Conservation (phyloP, 225 moss, liverwort and hornwort genomes). For the Takakia lepidozioides region DNA sequence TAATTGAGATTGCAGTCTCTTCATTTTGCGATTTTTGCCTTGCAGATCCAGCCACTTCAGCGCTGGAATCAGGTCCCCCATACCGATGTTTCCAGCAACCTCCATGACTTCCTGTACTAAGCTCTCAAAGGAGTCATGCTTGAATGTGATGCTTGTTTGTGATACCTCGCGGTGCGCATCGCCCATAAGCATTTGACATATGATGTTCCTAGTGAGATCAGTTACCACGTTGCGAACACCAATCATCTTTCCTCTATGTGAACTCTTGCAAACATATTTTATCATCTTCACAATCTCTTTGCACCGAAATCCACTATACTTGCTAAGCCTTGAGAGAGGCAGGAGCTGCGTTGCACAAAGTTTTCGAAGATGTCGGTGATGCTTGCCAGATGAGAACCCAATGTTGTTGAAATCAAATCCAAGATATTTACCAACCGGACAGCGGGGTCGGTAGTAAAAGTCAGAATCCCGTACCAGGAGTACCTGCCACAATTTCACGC, state of each 20-base stretch:
- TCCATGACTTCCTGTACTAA: constrained; percentile 29
- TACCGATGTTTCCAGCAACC: constrained; percentile 20
- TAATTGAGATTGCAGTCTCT: constrained; percentile 14
- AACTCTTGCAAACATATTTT: constrained; percentile 19
- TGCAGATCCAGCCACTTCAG: constrained; percentile 31
- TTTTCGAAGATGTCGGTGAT: constrained; percentile 36
- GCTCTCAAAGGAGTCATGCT: constrained; percentile 20
- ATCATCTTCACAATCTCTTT: constrained; percentile 27
- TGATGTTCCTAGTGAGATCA: constrained; percentile 22
- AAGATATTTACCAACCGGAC: constrained; percentile 20
- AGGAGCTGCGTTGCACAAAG: constrained; percentile 35
- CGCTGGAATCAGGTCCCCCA: constrained; percentile 28
- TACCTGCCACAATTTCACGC: constrained; percentile 13
- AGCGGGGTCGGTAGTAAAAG: constrained; percentile 39
- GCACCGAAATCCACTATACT: constrained; percentile 6
- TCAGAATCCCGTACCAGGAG: constrained; percentile 34
- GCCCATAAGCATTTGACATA: constrained; percentile 40
- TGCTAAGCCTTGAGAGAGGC: constrained; percentile 10
- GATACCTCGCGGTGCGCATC: constrained; percentile 33
- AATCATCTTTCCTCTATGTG: constrained; percentile 17
- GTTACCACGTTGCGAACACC: constrained; percentile 19
- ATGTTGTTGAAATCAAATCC: constrained; percentile 24
- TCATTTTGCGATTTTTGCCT: constrained; percentile 19
- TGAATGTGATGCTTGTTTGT: constrained; percentile 36
- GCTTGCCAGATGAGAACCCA: constrained; percentile 33